Evolutionary conservation across 768 basidiomycete species (phyloP), one percentile per base, ranked within the genome.

Genomic region (Tremella yokohamensis): DNA sequence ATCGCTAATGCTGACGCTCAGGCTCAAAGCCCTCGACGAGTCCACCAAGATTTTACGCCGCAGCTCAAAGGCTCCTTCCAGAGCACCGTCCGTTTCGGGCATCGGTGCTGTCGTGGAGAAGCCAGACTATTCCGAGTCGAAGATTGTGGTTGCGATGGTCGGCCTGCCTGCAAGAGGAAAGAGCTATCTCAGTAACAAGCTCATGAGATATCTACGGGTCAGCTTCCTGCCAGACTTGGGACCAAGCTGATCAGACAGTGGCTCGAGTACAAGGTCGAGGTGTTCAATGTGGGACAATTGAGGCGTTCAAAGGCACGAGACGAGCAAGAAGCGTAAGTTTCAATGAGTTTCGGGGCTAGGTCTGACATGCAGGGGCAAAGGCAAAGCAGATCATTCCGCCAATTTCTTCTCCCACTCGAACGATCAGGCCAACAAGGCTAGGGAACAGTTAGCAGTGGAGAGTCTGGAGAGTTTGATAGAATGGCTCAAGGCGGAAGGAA

Each of bases 111-210:
- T 76, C 22, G 90, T 94, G 48, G 87, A 89, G 54, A 97, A 94
- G 76, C 96, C 96, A 4, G 96, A 99, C 72, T 98, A 98, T 69
- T 96, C 92, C 2, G 93, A 97, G 73, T 90, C 90, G 38, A 99
- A 98, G 83, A 96, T 99, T 64, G 91, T 99, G 7, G 83, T 98
- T 11, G 94, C 94, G 2, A 97, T 97, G 90, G 94, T 98, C 59
- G 96, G 96, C 25, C 78, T 99, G 44, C 96, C 96, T n/a, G 96
- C 96, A 2, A 82, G 96, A 57, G 96, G 96, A 16, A 99, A 99
- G 79, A 97, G 93, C 1, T 99, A 97, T 77, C 84, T 99, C 59
- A 92, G 89, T 76, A 99, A 99, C 78, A 98, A 94, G 79, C 84
- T 99, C 61, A 91, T 85, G 87, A 84, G 93, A 59, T 99, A 99